Evolutionary conservation across 192 early-diverging fungal genomes (phyloP), one percentile per base, ranked within the genome.

Genomic region (Backusella australiensis): DNA sequence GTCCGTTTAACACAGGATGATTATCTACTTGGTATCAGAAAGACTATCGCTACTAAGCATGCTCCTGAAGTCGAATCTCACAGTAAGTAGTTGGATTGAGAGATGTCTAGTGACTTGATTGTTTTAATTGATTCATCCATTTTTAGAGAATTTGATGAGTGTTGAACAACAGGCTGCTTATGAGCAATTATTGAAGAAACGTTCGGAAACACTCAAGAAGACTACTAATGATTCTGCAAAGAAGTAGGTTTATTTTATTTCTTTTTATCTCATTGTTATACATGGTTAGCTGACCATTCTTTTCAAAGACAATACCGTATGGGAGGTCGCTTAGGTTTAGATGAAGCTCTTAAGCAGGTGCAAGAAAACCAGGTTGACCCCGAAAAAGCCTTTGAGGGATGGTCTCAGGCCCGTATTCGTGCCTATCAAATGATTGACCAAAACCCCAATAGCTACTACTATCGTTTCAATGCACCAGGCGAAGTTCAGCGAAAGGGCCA

Each of bases 361-460:
- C 89, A 93, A 80, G 91, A 91, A n/a, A 87, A 90, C 41, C 90
- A 89, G 2, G 87, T 90, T 29, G 93, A 97, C 82, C 88, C 91
- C 67, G 85, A 86, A 76, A 94, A 94, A 77, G 94, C 95, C 0
- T 97, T 97, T 87, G 95, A 97, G 79, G 97, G 97, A 19, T 98
- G 97, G 97, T 95, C 94, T 14, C 90, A 93, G 72, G 97, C 97
- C 34, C 94, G 97, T 42, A 94, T 96, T 67, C 91, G 91, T 75
- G 97, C 97, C 4, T 98, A 96, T 79, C 90, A 95, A 78, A 91
- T 92, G 76, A 98, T 98, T 82, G 92, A 96, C 69, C 93, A 90
- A 67, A 97, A 97, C 68, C 97, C 97, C 52, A 98, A 98, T 85
- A 95, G 94, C 23, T 98, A 98, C 77, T 98, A 98, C 81, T 98